Evolutionary conservation across 2,329 filamentous ascomycete species (phyloP), one percentile per base, ranked within the genome.

Genomic region (Cladosporium sp.): DNA sequence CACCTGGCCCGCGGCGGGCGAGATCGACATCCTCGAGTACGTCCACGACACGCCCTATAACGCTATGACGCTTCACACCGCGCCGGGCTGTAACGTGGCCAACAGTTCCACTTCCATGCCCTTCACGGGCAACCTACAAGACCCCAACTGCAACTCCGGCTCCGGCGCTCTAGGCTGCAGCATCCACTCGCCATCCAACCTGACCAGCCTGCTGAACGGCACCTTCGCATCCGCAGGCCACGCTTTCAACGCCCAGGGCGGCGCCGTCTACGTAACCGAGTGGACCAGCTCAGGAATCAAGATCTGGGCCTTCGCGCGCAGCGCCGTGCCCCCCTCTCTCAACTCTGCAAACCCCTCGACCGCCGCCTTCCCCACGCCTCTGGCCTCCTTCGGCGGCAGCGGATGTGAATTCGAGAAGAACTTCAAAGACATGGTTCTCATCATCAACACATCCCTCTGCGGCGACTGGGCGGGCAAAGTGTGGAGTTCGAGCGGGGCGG

Each of bases 401-500:
- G 76, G 74, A 50, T 96, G 92, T 70, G 73, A 91, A 59, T 86
- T 95, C 56, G 74, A 83, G 54, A 57, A 70, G 1, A 78, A 85
- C 68, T 95, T 96, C 73, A 73, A 73, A 53, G 70, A 85, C 53
- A 80, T 95, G 72, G 80, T 85, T 60, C 83, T 96, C 56, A 80
- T 92, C 56, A 84, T 93, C 68, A 83, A 92, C 70, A 93, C 84
- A 1, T 87, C 86, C 5, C 89, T 95, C 67, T 96, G 91, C 68
- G 91, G 91, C 17, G 81, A 86, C 63, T 96, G 90, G 90, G 90
- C 90, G 7, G 88, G 88, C 19, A 66, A 73, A 37, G 81, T 84
- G 29, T 95, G 86, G 85, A 61, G 63, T 43, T 62, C 67, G 27
- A 76, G 83, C 53, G 76, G 78, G 38, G 91, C 87, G 67, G 70